Base-by-base conservation (phyloP, 1,139 yeast genomes). In the Eremothecium sinecaudum region DNA sequence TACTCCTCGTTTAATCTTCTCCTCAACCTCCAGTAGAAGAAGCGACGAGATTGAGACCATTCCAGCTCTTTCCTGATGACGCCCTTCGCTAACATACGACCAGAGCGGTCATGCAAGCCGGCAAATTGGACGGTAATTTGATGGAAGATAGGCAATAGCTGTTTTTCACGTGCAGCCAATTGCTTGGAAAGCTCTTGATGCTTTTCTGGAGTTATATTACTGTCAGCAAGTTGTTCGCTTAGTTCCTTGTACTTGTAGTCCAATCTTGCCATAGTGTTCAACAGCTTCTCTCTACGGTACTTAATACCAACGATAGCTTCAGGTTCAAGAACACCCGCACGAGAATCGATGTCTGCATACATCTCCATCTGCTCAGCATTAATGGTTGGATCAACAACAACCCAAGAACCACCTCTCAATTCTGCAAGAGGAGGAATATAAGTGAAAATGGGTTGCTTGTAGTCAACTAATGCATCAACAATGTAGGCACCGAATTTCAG, bases 361-460 rank as follows among this genome's bases (percentile, higher is more conserved):
- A 90, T 90, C 67, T 90, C 98, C 96, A 90, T 92, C 83, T 83
- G 83, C 45, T 87, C 97, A 34, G 80, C 64, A 61, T 92, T 90
- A 66, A 92, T 90, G 38, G 96, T 83, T 47, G 98, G 97, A 63
- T 90, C 98, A 59, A 90, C 95, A 47, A 90, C 98, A 39, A 92
- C 98, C 98, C 98, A 90, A 19, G 98, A 90, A 60, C 98, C 98
- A 69, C 98, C 98, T 73, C 98, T 83, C 51, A 92, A 74, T 64
- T 90, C 98, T 60, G 97, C 97, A 51, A 81, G 75, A 42, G 98
- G 98, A 38, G 98, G 98, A 59, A 90, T 90, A 63, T 90, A 90
- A 21, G 92, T 84, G 67, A 90, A 79, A 46, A 90, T 81, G 41
- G 98, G 98, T 64, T 87, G 98, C 61, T 84, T 84, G 73, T 79